Percentiles rank a stretch among this genome's conserved stretches.
Conservation (phyloP, 2,329 filamentous ascomycete genomes). For the Hortaea werneckii region DNA sequence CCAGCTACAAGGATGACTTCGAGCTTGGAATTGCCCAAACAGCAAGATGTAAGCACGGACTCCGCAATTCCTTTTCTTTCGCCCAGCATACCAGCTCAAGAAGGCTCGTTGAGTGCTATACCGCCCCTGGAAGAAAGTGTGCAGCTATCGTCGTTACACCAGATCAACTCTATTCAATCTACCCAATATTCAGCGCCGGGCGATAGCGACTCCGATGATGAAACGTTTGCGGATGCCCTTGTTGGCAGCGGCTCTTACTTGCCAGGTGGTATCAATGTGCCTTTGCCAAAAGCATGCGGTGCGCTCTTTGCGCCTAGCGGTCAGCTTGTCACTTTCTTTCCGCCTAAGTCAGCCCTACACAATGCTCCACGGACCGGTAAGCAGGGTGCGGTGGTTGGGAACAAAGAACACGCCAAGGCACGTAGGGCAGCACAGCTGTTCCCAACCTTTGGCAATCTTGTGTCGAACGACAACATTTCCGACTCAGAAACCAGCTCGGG, state of each 20-base stretch:
- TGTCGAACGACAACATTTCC: conserved; percentile 5
- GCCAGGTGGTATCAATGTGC: conserved; percentile 55
- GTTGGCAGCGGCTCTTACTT: conserved; percentile 41
- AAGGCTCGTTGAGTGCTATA: conserved; percentile 22
- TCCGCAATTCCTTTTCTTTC: conserved; percentile 24
- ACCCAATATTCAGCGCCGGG: conserved; percentile 19
- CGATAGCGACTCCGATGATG: conserved; percentile 42
- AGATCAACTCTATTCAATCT: too few species aligned
- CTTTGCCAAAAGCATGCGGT: conserved; percentile 49
- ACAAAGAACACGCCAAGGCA: not conserved
- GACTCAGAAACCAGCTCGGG: conserved; percentile 3
- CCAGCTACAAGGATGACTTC: conserved; percentile 15
- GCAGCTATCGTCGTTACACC: conserved; percentile 33
- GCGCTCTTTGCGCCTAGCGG: conserved; percentile 49
- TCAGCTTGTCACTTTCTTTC: conserved; percentile 49
- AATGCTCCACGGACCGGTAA: not conserved
- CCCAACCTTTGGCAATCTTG: conserved; percentile 20
- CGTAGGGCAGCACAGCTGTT: conserved; percentile 24
- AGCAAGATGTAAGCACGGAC: conserved; percentile 7
- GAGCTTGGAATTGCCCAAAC: conserved; percentile 19
- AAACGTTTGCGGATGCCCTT: conserved; percentile 49
- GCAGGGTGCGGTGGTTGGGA: not conserved
- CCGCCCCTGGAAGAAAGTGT: conserved; percentile 46
- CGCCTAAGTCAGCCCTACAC: conserved; percentile 34
- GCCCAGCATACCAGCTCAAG: conserved; percentile 19